phyloP scores from a whole-genome alignment of 176 grass and related monocot genomes.

The Phoenix roebelenii region DNA sequence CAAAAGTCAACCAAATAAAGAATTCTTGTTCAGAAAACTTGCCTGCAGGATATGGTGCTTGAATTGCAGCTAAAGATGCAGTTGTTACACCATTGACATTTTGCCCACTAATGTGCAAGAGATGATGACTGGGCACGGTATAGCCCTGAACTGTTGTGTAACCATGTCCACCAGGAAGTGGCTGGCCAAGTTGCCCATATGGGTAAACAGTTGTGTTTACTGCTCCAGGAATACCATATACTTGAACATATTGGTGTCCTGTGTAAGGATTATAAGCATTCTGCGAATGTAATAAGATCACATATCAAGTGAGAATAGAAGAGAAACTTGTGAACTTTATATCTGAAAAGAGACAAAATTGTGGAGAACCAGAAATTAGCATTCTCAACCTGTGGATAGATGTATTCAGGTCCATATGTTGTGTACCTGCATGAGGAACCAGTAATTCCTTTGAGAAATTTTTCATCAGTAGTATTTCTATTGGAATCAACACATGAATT shows the following conservation, averaged over 20 bases:
- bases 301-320: constrained; percentile 26
- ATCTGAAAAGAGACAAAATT: neutral
- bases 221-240: constrained; percentile 45
- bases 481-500: too few species aligned
- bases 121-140: constrained; percentile 32
- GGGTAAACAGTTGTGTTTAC: constrained; percentile 46
- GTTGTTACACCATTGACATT: constrained; percentile 36
- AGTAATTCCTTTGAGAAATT: neutral
- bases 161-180: constrained; percentile 34
- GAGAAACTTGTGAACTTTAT: neutral
- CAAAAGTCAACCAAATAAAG: constrained; percentile 2
- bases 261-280: constrained; percentile 65
- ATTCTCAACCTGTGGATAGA: constrained; percentile 59
- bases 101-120: constrained; percentile 37
- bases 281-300: constrained; percentile 50
- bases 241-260: constrained; percentile 52
- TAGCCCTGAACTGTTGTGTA: constrained; percentile 42
- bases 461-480: too few species aligned
- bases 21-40: constrained; percentile 18
- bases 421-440: constrained; percentile 44
- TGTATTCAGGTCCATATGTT: constrained; percentile 56
- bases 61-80: constrained; percentile 26
- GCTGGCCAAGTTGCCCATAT: constrained; percentile 58
- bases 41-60: constrained; percentile 53
- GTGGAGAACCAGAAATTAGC: constrained; percentile 7